Percentiles rank a stretch among this genome's conserved stretches.
Evolutionary conservation across 2,329 filamentous ascomycete genomes (phyloP).

Genomic region (Epichloe uncinata): DNA sequence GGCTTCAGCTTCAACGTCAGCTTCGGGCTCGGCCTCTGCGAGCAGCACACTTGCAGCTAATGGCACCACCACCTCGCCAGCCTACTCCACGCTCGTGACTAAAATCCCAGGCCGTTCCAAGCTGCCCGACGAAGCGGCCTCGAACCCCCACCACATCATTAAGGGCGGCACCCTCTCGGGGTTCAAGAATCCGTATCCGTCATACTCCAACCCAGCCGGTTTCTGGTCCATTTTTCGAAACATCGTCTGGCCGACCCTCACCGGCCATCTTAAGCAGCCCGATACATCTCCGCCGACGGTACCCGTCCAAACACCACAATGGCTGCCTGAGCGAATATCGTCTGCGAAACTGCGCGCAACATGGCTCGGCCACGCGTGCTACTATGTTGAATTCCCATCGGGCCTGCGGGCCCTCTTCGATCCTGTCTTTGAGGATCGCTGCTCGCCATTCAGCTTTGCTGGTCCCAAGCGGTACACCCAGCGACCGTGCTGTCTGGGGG

Average conservation of each 20-base stretch:
- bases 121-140: slow-evolving; percentile 27
- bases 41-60: too few relatives aligned
- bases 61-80: too few relatives aligned
- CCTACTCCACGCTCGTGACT: too few relatives aligned
- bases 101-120: slow-evolving; percentile 10
- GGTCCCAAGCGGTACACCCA: slow-evolving; percentile 69
- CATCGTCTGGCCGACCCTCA: slow-evolving; percentile 26
- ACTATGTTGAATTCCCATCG: slow-evolving; percentile 77
- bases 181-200: too few relatives aligned
- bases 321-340: slow-evolving; percentile 47
- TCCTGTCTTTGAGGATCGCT: slow-evolving; percentile 81
- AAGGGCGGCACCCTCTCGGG: too few relatives aligned
- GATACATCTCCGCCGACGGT: slow-evolving; percentile 54
- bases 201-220: slow-evolving; percentile 1
- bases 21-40: too few relatives aligned
- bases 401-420: slow-evolving; percentile 73
- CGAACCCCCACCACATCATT: too few relatives aligned
- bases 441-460: slow-evolving; percentile 58
- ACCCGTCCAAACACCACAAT: slow-evolving; percentile 51
- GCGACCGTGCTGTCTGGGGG: slow-evolving; percentile 55
- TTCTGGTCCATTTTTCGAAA: slow-evolving; percentile 15
- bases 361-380: slow-evolving; percentile 92
- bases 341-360: slow-evolving; percentile 55
- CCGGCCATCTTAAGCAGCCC: slow-evolving; percentile 32
- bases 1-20: too few relatives aligned